phyloP scores from a whole-genome alignment of 441 rosid species.

The Breynia disticha region DNA sequence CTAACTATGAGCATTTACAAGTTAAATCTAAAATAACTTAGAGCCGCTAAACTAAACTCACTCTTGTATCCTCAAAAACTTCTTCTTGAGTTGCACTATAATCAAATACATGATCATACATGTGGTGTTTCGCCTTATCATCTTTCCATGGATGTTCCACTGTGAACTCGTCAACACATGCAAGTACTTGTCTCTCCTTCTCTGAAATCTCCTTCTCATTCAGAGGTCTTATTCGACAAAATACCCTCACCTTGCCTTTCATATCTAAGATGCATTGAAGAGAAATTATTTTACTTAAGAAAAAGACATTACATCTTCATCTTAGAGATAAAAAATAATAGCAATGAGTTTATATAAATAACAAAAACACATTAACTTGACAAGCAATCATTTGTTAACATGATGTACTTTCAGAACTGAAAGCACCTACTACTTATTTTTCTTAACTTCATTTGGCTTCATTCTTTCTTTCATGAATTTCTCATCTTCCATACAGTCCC shows the following conservation, averaged over 20 bases:
- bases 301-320: no score
- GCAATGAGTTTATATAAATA: no score
- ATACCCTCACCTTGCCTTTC: constrained; percentile 96
- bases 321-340: not conserved
- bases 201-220: constrained; percentile 65
- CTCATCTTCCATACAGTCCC: no score
- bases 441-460: no score
- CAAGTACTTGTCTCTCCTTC: constrained; percentile 38
- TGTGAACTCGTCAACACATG: constrained; percentile 68
- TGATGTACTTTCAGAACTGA: no score
- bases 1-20: not conserved
- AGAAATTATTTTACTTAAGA: no score
- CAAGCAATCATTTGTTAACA: no score
- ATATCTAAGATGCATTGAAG: constrained; percentile 45
- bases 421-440: no score
- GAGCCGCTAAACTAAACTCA: constrained; percentile 18
- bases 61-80: constrained; percentile 85
- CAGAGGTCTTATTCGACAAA: constrained; percentile 77
- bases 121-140: constrained; percentile 75
- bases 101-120: constrained; percentile 88
- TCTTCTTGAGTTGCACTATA: constrained; percentile 64
- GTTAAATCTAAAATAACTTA: constrained; percentile 1
- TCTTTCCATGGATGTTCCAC: constrained; percentile 93
- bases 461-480: no score
- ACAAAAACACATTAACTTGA: no score